These are phyloP conservation scores for Chrysosporium keratinophilum DNA, from an alignment of 2,329 filamentous ascomycete genomes.

Conservation along the genomic window DNA sequence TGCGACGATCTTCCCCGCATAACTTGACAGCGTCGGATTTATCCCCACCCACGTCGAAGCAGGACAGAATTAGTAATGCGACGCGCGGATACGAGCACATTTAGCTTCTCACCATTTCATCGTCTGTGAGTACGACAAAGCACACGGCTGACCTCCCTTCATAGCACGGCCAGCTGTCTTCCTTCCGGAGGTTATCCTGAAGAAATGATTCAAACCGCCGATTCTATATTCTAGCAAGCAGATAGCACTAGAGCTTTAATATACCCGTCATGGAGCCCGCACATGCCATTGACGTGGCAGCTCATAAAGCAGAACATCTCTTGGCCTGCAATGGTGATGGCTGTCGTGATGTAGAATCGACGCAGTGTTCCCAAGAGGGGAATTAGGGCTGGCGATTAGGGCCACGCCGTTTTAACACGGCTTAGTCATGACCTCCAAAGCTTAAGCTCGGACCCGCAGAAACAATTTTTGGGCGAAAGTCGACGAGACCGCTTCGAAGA, in stretches of 20 bases:
- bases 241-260: too few relatives aligned
- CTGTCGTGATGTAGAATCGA: not conserved
- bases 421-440: conserved; percentile 3
- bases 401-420: not conserved
- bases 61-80: not conserved
- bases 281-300: too few relatives aligned
- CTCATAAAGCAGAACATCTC: not conserved
- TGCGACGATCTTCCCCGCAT: not conserved
- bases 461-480: conserved; percentile 9
- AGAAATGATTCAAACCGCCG: not conserved
- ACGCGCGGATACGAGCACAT: not conserved
- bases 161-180: not conserved
- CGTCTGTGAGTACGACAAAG: not conserved
- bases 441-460: conserved; percentile 3
- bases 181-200: not conserved
- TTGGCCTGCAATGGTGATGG: not conserved
- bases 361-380: not conserved
- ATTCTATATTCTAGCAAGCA: too few relatives aligned
- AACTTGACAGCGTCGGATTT: not conserved
- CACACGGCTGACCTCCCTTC: not conserved
- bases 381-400: not conserved
- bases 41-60: not conserved
- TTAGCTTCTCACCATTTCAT: not conserved
- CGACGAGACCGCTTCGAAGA: not conserved
- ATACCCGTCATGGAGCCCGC: too few relatives aligned